Base-by-base conservation (phyloP, 352 stramenopile genomes). In the Lagenidium sp. region DNA sequence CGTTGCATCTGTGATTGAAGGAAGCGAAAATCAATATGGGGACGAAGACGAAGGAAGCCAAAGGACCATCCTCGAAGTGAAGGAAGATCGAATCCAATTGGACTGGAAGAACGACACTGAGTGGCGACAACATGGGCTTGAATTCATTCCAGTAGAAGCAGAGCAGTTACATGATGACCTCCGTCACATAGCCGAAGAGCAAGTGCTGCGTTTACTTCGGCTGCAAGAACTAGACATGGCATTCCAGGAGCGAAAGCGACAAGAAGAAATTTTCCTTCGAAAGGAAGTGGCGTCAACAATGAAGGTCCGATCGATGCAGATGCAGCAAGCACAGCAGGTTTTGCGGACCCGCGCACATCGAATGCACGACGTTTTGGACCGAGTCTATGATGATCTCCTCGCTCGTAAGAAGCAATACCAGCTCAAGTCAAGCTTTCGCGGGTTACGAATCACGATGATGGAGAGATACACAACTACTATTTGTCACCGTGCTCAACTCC, bases 321-420 rank as follows among this genome's bases (percentile, higher is more conserved):
- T 47, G 46, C 46, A 55, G 19, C 47, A 57, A 18, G 43, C 36
- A 2, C 52, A 57, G 36, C 47, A 69, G 44, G 53, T 69, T 18
- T 35, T 69, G 6, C 51, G 58, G n/a, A 63, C 50, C 6, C 55
- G 60, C 21, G 60, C 43, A 20, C 41, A 55, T 32, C 51, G 50
- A 8, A n/a, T 69, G 18, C 58, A 69, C 46, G 60, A 69, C 47
- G 57, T 57, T 2, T 24, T 69, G 15, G 55, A 63, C 23, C 55
- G 60, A 4, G 48, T 23, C 8, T 69, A 63, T 25, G 55, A 69
- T 25, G 28, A 46, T 1, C 20, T 69, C 12, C 45, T 50, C 29
- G 50, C 22, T 2, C 46, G 60, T n/a, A 15, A 48, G 40, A 46
- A 36, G 5, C 35, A 34, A 1, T 25, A 41, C 28, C 51, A 55